phyloP scores from a whole-genome alignment of 345 rosid genomes.

The Xanthoceras sorbifolium region DNA sequence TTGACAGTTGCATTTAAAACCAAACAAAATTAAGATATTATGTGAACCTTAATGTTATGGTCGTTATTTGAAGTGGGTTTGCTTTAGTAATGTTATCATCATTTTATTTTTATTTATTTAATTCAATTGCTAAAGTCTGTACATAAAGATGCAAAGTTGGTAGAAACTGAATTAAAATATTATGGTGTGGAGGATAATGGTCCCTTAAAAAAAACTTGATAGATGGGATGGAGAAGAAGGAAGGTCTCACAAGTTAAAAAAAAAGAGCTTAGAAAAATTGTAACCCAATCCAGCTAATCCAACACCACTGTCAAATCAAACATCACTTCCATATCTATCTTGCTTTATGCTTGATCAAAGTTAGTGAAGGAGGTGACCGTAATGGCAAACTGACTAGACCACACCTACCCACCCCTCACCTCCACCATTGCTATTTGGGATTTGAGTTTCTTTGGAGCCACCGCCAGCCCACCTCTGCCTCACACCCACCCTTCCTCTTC shows the following conservation, averaged over 20 bases:
- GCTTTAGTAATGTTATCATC: not conserved
- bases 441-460: constrained; percentile 21
- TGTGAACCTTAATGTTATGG: not conserved
- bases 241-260: too few species aligned
- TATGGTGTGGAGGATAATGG: not conserved
- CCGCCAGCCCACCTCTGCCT: not conserved
- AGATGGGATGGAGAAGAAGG: not conserved
- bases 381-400: constrained; percentile 32
- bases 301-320: constrained; percentile 45
- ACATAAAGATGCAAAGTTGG: too few species aligned
- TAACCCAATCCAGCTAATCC: not conserved
- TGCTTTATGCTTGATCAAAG: constrained; percentile 19
- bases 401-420: not conserved
- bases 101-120: too few species aligned
- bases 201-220: not conserved
- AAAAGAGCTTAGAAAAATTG: not conserved
- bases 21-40: not conserved
- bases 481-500: not conserved
- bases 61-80: not conserved
- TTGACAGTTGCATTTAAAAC: not conserved
- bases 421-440: not conserved
- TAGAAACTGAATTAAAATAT: not conserved
- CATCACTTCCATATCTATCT: constrained; percentile 31
- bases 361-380: constrained; percentile 13
- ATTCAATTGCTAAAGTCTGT: not conserved